phyloP scores from a whole-genome alignment of 176 grass and related monocot genomes.

The Alloteropsis semialata region DNA sequence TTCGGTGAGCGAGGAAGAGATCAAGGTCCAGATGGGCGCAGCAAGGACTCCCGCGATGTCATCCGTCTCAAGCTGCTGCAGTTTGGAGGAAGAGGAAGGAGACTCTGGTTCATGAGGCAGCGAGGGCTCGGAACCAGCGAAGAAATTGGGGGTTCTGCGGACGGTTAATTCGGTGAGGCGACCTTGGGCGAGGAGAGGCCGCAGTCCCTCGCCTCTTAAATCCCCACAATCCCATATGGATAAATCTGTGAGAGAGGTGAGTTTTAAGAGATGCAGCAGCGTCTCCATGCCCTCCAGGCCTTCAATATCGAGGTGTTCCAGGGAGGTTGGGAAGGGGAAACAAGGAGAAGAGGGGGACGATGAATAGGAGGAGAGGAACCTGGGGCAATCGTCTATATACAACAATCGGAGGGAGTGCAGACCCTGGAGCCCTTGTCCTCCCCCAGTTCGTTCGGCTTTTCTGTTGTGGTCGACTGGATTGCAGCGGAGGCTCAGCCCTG shows the following conservation, averaged over 20 bases:
- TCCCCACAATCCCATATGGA: accelerated
- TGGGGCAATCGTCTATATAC: accelerated
- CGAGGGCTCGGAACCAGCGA: background rate
- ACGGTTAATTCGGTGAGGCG: background rate
- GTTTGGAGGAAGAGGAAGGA: too few relatives aligned
- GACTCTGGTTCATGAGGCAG: too few relatives aligned
- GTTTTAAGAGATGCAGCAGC: background rate
- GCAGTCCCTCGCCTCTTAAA: background rate
- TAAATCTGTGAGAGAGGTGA: background rate
- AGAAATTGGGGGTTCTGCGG: background rate
- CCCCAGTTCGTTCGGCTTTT: too few relatives aligned
- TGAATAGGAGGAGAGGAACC: background rate
- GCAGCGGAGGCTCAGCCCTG: too few relatives aligned
- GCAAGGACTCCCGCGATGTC: background rate
- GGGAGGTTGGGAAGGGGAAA: background rate
- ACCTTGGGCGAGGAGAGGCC: background rate
- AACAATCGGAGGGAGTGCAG: background rate
- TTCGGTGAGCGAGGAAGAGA: background rate
- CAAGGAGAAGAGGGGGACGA: background rate
- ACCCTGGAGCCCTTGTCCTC: background rate
- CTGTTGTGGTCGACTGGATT: background rate
- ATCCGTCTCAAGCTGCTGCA: accelerated
- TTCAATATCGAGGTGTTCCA: accelerated
- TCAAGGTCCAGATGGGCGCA: background rate
- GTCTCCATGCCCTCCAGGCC: background rate